Conservation (phyloP, 164 flowering plant genomes). For the Amborella trichopoda region DNA sequence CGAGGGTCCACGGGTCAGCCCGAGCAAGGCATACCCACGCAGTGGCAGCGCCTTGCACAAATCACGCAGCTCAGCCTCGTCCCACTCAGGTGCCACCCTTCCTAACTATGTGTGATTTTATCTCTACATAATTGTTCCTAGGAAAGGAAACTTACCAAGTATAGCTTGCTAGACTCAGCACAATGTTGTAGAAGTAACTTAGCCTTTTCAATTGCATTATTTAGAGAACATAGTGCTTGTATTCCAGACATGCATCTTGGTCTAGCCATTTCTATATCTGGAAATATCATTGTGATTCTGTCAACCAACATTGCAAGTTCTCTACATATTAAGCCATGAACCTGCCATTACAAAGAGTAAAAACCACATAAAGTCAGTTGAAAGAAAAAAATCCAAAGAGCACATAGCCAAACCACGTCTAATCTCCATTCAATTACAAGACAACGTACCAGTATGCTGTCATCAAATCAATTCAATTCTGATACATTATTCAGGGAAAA, state of each 20-base stretch:
- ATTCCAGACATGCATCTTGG: conserved; percentile 39
- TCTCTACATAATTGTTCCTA: not conserved
- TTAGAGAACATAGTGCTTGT: conserved; percentile 36
- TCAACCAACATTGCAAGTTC: conserved; percentile 29
- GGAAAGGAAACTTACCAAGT: conserved; percentile 29
- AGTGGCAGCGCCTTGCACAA: not conserved
- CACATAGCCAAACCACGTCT: too few relatives aligned
- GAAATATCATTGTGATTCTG: conserved; percentile 21
- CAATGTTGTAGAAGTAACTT: conserved; percentile 43
- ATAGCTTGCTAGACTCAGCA: conserved; percentile 50
- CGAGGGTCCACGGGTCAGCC: not conserved
- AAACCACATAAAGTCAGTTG: too few relatives aligned
- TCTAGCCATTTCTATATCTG: conserved; percentile 37
- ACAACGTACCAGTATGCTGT: too few relatives aligned
- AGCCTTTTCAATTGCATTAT: conserved; percentile 31
- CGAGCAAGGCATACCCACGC: not conserved
- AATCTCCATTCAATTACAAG: too few relatives aligned
- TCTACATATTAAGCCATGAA: conserved; percentile 27
- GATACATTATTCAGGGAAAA: too few relatives aligned
- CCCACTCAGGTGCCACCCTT: not conserved
- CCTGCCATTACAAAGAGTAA: conserved; percentile 20
- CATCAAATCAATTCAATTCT: too few relatives aligned
- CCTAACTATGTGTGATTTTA: not conserved
- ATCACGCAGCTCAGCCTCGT: not conserved
- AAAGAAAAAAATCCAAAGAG: too few relatives aligned